A percentile compares a stretch with the other conserved stretches of the same genome.
Conservation (phyloP, 495 filamentous ascomycete species). For the Penicillium parvum region DNA sequence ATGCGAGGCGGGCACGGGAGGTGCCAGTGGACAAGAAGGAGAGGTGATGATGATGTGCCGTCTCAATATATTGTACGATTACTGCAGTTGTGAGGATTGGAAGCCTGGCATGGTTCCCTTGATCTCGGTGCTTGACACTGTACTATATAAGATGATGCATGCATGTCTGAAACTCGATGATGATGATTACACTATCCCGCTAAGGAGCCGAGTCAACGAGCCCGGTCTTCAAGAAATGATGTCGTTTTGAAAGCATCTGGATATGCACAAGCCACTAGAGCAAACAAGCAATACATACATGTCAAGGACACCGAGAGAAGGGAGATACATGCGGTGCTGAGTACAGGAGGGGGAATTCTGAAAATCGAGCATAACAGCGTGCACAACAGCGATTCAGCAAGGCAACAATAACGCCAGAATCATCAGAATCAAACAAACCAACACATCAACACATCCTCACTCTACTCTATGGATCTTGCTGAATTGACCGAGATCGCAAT, state of each 20-base stretch:
- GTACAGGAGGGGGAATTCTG: constrained; percentile 28
- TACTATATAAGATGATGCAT: no score
- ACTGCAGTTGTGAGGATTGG: no score
- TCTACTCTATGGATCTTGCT: constrained; percentile 9
- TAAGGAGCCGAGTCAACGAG: no score
- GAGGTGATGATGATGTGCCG: constrained; percentile 5
- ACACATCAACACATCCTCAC: neutral
- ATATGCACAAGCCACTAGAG: neutral
- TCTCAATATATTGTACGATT: no score
- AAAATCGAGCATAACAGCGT: neutral
- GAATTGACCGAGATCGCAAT: neutral
- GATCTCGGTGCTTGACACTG: no score
- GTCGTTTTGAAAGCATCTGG: neutral
- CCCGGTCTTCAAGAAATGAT: no score
- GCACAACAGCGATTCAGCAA: constrained; percentile 5
- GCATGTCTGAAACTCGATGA: no score
- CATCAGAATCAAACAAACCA: neutral
- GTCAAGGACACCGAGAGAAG: constrained; percentile 1
- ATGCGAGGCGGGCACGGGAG: constrained; percentile 10
- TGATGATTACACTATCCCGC: no score
- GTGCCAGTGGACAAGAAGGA: constrained; percentile 19
- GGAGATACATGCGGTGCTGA: constrained; percentile 12
- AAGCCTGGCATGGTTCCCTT: no score
- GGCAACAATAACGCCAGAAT: neutral
- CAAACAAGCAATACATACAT: constrained; percentile 5